phyloP scores from a whole-genome alignment of 768 basidiomycete genomes.

The Lentinula edodes region DNA sequence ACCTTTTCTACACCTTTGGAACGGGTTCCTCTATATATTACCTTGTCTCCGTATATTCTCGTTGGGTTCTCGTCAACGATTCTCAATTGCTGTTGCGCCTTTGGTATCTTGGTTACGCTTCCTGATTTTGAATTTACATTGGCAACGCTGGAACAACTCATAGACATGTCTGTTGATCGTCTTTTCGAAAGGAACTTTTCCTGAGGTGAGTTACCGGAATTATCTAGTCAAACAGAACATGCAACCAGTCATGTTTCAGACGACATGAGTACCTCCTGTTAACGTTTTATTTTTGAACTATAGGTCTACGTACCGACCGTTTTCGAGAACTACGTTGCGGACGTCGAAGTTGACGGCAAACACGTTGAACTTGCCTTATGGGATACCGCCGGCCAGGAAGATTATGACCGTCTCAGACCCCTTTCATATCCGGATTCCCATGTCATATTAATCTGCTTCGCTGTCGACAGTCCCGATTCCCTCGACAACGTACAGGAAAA shows the following conservation, averaged over 20 bases:
- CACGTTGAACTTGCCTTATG: slow-evolving; percentile 97
- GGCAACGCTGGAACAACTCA: neutral
- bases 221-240: neutral
- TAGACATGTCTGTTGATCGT: slow-evolving; percentile 93
- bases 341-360: slow-evolving; percentile 97
- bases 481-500: slow-evolving; percentile 99
- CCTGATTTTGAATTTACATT: neutral
- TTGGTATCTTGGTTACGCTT: neutral
- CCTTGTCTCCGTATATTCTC: neutral
- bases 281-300: no score
- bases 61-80: neutral
- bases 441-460: slow-evolving; percentile 99
- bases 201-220: slow-evolving; percentile 58
- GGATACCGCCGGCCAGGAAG: slow-evolving; percentile 99
- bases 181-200: slow-evolving; percentile 95
- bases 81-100: neutral
- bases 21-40: neutral
- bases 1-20: neutral
- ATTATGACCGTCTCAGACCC: slow-evolving; percentile 97
- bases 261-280: neutral
- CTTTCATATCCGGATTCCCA: slow-evolving; percentile 99
- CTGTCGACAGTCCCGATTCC: slow-evolving; percentile 96
- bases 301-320: slow-evolving; percentile 99
- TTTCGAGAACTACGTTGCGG: slow-evolving; percentile 99
- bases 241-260: neutral